phyloP scores from a whole-genome alignment of 148 eudicot species.

The Rhododendron simsii region DNA sequence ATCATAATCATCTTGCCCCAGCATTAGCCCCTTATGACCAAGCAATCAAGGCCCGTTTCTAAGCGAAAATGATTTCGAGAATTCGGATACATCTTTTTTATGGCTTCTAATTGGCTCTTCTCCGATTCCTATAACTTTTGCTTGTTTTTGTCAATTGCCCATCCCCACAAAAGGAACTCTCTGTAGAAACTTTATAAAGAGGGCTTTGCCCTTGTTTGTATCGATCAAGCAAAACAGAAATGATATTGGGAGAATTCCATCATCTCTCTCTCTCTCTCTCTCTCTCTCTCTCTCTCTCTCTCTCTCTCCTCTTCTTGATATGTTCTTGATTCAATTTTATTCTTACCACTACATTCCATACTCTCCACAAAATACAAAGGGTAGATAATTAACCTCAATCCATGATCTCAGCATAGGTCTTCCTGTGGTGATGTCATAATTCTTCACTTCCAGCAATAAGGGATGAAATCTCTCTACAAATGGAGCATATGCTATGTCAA shows the following conservation, averaged over 20 bases:
- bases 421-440: slow-evolving; percentile 36
- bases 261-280: no score
- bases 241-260: no score
- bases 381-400: slow-evolving; percentile 30
- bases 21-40: no score
- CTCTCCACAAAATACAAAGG: background rate
- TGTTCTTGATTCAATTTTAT: no score
- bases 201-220: no score
- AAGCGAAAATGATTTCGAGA: no score
- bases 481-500: slow-evolving; percentile 47
- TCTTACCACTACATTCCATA: no score
- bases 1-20: background rate
- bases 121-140: background rate
- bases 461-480: slow-evolving; percentile 45
- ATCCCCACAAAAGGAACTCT: background rate
- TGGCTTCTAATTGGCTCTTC: background rate
- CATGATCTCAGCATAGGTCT: slow-evolving; percentile 44
- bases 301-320: no score
- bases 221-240: no score
- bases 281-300: no score
- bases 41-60: no score
- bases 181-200: no score
- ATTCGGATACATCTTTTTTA: background rate
- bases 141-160: background rate
- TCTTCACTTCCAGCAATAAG: slow-evolving; percentile 28